A percentile compares a stretch with the other conserved stretches of the same genome.
Evolutionary conservation across 2,329 filamentous ascomycete genomes (phyloP).

Genomic region (Hysterium pulicare): DNA sequence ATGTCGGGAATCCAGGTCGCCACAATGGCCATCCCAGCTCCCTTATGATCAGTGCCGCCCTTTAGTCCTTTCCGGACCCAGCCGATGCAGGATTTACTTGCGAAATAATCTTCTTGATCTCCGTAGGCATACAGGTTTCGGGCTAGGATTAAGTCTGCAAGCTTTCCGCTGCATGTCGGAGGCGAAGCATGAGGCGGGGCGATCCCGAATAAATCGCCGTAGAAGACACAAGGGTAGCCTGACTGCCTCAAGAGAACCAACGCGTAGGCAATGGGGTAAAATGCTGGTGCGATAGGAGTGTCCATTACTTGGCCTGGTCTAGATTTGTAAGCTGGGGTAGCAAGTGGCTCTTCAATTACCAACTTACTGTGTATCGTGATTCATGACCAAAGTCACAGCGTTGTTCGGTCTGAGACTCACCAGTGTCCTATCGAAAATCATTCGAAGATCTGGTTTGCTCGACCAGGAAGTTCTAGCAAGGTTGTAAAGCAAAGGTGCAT

Average conservation of each 20-base stretch:
- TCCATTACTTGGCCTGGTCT: conserved; percentile 58
- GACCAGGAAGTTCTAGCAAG: conserved; percentile 57
- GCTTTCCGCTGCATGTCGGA: conserved; percentile 49
- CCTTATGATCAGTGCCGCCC: conserved; percentile 42
- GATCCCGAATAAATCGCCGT: conserved; percentile 63
- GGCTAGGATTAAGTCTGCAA: conserved; percentile 57
- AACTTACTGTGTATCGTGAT: conserved; percentile 66
- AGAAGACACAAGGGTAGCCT: conserved; percentile 64
- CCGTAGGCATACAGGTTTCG: conserved; percentile 64
- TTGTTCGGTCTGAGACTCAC: conserved; percentile 50
- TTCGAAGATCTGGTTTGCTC: conserved; percentile 54
- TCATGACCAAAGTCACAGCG: conserved; percentile 63
- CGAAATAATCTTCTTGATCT: conserved; percentile 59
- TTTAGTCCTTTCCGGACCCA: conserved; percentile 52
- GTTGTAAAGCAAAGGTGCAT: conserved; percentile 63
- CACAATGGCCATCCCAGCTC: conserved; percentile 44
- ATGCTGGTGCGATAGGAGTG: conserved; percentile 57
- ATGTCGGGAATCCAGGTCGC: conserved; percentile 36
- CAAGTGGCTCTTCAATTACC: too few species aligned
- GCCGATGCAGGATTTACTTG: conserved; percentile 55
- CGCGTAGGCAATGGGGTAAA: conserved; percentile 66
- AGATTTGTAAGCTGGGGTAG: too few species aligned
- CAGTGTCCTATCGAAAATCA: conserved; percentile 57
- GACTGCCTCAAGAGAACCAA: conserved; percentile 62
- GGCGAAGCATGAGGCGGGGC: conserved; percentile 45